Evolutionary conservation across 164 flowering plant species (phyloP), one percentile per base, ranked within the genome.

Genomic region (Cinnamomum micranthum): DNA sequence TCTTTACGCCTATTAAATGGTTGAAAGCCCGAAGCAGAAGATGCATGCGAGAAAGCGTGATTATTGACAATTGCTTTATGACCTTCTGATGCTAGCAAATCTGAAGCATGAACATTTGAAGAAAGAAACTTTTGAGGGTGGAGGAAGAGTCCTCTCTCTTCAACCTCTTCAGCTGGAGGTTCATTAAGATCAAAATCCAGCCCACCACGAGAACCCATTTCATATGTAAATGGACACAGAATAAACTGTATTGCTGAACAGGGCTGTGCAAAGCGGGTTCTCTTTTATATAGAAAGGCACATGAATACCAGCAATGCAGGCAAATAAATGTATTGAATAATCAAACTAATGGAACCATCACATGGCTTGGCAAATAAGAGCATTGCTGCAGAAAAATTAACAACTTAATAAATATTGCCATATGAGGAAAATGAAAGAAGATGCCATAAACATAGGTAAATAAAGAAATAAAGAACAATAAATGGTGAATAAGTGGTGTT

Each of bases 151-250:
- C 79, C 85, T 73, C 50, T 81, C 73, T 84, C 92, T 74, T 89
- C 97, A 69, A 82, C 89, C 70, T 86, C 94, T 69, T 89, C 97
- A n/a, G 82, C 76, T 70, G 99, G 97, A 80, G 88, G 92, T 86
- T 92, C 99, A 85, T 95, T 95, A 77, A 95, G 85, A 87, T 95
- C 99, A 88, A 95, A 89, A 59, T 89, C 74, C 75, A 81, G 88
- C 83, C 83, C 87, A 86, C 97, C 94, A 78, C 89, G 88, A 80
- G 88, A 86, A 64, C 92, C 95, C 98, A 93, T 95, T 77, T 87
- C 89, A 79, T 82, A 84, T 70, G 79, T 74, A 89, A 75, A 85
- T 75, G 84, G 90, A 90, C 90, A 87, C 74, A 91, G 83, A 79
- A 78, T 64, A 79, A 69, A 78, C 47, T 50, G 12, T 73, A 71